Percentiles rank a stretch among this genome's conserved stretches.
Evolutionary conservation across 768 basidiomycete species (phyloP).

Genomic region (Neoboletus brunneissimus): DNA sequence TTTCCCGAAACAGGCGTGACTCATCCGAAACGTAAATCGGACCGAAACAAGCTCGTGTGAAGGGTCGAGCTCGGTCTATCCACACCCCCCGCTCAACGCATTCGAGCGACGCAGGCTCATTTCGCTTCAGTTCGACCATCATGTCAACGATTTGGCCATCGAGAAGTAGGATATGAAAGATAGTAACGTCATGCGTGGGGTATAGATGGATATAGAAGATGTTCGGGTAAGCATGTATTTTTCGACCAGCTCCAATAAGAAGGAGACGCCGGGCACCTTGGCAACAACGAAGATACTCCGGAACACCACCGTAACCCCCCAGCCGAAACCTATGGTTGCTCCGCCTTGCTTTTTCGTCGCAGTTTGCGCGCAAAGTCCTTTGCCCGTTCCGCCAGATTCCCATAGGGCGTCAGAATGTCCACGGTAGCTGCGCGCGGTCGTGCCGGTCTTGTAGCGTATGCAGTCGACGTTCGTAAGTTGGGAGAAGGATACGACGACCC

Average conservation of each 20-base stretch:
- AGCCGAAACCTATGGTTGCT: constrained; percentile 6
- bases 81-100: not conserved
- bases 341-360: constrained; percentile 36
- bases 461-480: constrained; percentile 14
- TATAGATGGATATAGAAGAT: constrained; percentile 27
- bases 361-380: constrained; percentile 44
- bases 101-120: constrained; percentile 7
- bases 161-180: constrained; percentile 11
- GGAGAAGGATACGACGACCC: constrained; percentile 6
- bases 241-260: constrained; percentile 12
- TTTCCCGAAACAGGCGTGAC: constrained; percentile 4
- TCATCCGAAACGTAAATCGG: constrained; percentile 27
- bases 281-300: constrained; percentile 22
- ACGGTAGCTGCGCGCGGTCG: constrained; percentile 37
- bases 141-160: constrained; percentile 15
- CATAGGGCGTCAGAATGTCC: constrained; percentile 26
- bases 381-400: constrained; percentile 36
- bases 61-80: constrained; percentile 13
- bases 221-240: constrained; percentile 15
- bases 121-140: constrained; percentile 20
- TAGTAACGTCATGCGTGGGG: constrained; percentile 13
- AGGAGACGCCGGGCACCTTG: constrained; percentile 23
- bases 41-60: constrained; percentile 6
- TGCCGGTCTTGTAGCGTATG: constrained; percentile 24
- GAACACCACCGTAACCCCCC: constrained; percentile 22